A percentile compares a stretch with the other conserved stretches of the same genome.
These are phyloP conservation scores for Liriodendron chinense DNA, from an alignment of 164 flowering plant species.

Conservation along the genomic window DNA sequence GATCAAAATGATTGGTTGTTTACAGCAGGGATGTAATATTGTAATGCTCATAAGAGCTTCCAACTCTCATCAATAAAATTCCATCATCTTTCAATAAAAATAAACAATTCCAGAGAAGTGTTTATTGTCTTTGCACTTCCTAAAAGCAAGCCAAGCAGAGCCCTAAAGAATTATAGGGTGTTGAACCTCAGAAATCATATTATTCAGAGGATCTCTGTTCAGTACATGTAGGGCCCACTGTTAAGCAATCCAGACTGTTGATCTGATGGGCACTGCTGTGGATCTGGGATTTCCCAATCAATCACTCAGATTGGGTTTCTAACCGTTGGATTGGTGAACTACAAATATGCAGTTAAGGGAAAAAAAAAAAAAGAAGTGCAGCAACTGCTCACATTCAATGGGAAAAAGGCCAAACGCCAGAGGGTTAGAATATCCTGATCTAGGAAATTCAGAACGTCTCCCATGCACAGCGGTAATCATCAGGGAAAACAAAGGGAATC, in stretches of 20 bases:
- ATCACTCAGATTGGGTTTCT: not conserved
- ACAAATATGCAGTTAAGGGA: not conserved
- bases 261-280: not conserved
- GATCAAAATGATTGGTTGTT: too few relatives aligned
- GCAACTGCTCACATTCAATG: not conserved
- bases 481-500: not conserved
- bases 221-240: not conserved
- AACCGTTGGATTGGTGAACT: not conserved
- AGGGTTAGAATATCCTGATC: not conserved
- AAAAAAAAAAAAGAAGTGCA: too few relatives aligned
- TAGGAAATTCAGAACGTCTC: not conserved
- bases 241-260: not conserved
- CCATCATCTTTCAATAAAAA: too few relatives aligned
- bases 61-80: too few relatives aligned
- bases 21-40: too few relatives aligned
- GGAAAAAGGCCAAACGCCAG: not conserved
- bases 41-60: too few relatives aligned
- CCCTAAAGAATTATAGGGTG: too few relatives aligned
- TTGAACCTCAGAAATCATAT: too few relatives aligned
- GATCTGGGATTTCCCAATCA: not conserved
- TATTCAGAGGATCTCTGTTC: too few relatives aligned
- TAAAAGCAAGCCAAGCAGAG: too few relatives aligned
- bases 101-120: too few relatives aligned
- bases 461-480: not conserved
- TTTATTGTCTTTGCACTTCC: too few relatives aligned